phyloP scores from a whole-genome alignment of 768 basidiomycete genomes.

The Termitomyces sp. region DNA sequence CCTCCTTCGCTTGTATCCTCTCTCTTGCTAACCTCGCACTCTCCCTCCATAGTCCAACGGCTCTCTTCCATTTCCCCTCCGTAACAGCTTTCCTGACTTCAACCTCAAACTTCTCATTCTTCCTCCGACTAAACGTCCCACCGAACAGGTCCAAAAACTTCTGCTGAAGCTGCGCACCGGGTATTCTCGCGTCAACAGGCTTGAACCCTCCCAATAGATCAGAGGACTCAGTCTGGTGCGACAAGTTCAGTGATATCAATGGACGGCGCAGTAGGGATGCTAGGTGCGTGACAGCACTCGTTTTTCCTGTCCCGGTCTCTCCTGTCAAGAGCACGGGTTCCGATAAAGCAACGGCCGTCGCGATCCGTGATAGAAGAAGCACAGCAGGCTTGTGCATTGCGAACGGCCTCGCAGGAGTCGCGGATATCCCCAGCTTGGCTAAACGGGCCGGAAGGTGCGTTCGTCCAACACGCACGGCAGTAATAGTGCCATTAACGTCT shows the following conservation, averaged over 20 bases:
- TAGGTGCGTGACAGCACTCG: slow-evolving; percentile 84
- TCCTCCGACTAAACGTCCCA: slow-evolving; percentile 81
- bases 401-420: slow-evolving; percentile 54
- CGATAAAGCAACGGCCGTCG: slow-evolving; percentile 58
- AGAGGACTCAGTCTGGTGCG: slow-evolving; percentile 93
- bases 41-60: slow-evolving; percentile 80
- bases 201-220: slow-evolving; percentile 95
- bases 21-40: slow-evolving; percentile 64
- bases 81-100: slow-evolving; percentile 76
- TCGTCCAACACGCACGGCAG: slow-evolving; percentile 57
- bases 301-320: slow-evolving; percentile 99
- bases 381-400: slow-evolving; percentile 86
- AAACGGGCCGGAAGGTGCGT: slow-evolving; percentile 48
- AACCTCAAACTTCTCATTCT: slow-evolving; percentile 82
- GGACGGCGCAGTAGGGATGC: slow-evolving; percentile 71
- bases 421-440: slow-evolving; percentile 28
- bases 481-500: slow-evolving; percentile 55
- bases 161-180: slow-evolving; percentile 64
- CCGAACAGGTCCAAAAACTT: slow-evolving; percentile 79
- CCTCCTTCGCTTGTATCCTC: slow-evolving; percentile 38
- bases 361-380: slow-evolving; percentile 74
- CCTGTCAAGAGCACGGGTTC: slow-evolving; percentile 93
- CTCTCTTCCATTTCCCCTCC: slow-evolving; percentile 83
- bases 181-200: slow-evolving; percentile 84
- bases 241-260: slow-evolving; percentile 87